Evolutionary conservation across 148 eudicot genomes (phyloP).

Genomic region (Vaccinium darrowii): DNA sequence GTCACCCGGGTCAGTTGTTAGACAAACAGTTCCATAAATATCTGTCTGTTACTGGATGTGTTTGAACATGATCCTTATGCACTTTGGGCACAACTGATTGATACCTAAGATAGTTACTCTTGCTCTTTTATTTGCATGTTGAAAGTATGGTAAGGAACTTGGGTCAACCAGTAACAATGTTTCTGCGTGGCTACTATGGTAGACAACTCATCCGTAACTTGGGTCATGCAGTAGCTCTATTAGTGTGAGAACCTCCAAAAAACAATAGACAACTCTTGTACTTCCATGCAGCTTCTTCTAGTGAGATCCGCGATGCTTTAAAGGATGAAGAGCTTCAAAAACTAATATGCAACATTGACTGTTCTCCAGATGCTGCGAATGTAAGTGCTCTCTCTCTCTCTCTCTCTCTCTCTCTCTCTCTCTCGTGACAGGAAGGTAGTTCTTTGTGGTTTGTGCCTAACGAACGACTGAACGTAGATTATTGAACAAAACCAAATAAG

Average conservation of each 20-base stretch:
- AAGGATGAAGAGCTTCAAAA: constrained; percentile 61
- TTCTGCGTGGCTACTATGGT: too few relatives aligned
- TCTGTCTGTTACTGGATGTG: background rate
- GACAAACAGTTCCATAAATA: background rate
- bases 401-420: too few relatives aligned
- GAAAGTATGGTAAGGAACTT: too few relatives aligned
- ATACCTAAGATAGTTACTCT: too few relatives aligned
- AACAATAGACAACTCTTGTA: background rate
- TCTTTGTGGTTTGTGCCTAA: constrained; percentile 8
- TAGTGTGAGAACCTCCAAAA: background rate
- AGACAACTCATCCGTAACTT: too few relatives aligned
- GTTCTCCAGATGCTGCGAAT: constrained; percentile 49
- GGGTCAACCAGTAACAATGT: too few relatives aligned
- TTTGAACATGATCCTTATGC: background rate
- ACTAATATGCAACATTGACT: constrained; percentile 49
- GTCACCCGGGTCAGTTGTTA: background rate
- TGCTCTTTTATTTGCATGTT: too few relatives aligned
- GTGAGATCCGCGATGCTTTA: constrained; percentile 64
- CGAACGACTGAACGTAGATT: background rate
- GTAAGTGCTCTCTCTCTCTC: constrained; percentile 33
- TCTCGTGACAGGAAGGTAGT: background rate
- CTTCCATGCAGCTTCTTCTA: constrained; percentile 55
- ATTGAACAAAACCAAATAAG: background rate
- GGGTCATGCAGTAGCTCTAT: background rate
- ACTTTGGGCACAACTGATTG: background rate